Evolutionary conservation across 192 early-diverging fungal genomes (phyloP), one percentile per base, ranked within the genome.

Genomic region (Linnemannia zychae): DNA sequence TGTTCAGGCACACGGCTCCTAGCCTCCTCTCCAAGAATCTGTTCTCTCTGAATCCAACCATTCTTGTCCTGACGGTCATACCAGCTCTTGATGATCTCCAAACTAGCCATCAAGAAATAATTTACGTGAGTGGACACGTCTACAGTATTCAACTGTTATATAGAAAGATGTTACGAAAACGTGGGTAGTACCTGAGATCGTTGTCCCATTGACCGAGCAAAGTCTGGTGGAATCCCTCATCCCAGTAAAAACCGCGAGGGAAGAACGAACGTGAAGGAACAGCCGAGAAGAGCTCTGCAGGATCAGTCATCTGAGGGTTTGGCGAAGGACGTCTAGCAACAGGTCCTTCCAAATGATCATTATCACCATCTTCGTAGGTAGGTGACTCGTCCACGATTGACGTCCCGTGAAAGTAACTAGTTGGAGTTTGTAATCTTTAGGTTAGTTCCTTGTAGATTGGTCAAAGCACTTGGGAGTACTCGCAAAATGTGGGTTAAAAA

Each of bases 241-340:
- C 98, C 95, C 98, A 99, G 50, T 97, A 91, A 72, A 98, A 99
- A n/a, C 98, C 98, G 40, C 98, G 91, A 60, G 98, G 97, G 82
- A 99, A 99, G 82, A 99, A 99, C 18, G 98, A 95, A 34, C 98
- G 92, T 12, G 94, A 95, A 2, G 98, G 97, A 1, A 96, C 95
- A 0, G 94, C 94, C 0, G 94, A 92, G 82, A 98, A 97, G 33
- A 99, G 86, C 20, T 91, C 87, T 20, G 90, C 88, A 0, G 98
- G 96, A 7, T 82, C 80, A 63, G 94, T 94, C 22, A 91, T 75
- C 74, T 93, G 68, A 0, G 96, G 92, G 44, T 91, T 66, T 66
- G 90, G 72, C 71, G 57, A 33, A 46, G 90, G 83, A 60, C 88
- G 83, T 38, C 83, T 77, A 4, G 83, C 83, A n/a, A 85, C 83